Evolutionary conservation across 768 basidiomycete genomes (phyloP).

Genomic region (Suillus decipiens): DNA sequence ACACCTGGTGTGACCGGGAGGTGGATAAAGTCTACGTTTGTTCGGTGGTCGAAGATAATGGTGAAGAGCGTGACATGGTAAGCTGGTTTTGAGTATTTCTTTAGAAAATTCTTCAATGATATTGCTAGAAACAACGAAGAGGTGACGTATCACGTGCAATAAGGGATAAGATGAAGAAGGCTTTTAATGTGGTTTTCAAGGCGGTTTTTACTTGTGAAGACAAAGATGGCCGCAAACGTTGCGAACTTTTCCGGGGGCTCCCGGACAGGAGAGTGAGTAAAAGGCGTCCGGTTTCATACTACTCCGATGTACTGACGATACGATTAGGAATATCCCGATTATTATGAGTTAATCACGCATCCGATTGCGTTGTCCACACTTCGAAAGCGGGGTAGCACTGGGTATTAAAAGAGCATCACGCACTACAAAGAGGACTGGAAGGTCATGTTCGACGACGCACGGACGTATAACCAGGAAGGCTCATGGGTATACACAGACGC

Average conservation of each 20-base stretch:
- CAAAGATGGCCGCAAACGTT: conserved; percentile 73
- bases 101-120: conserved; percentile 3
- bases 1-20: conserved; percentile 49
- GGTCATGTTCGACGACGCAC: conserved; percentile 92
- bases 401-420: conserved; percentile 72
- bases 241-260: conserved; percentile 86
- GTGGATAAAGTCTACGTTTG: conserved; percentile 75
- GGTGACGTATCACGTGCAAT: conserved; percentile 57
- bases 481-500: conserved; percentile 96
- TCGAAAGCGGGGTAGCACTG: conserved; percentile 68
- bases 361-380: conserved; percentile 90
- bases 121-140: conserved; percentile 80
- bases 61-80: conserved; percentile 65
- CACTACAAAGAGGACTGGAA: conserved; percentile 79
- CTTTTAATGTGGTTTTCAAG: conserved; percentile 73
- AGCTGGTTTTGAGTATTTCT: conserved; percentile 25
- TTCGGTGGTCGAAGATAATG: conserved; percentile 70
- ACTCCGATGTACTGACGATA: conserved; percentile 17
- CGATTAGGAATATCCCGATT: conserved; percentile 85
- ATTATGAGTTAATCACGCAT: conserved; percentile 83
- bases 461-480: conserved; percentile 91
- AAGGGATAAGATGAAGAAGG: conserved; percentile 82
- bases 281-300: neutral
- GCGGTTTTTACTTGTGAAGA: conserved; percentile 76
- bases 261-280: conserved; percentile 69